Base-by-base conservation (phyloP, 164 flowering plant species). In the Santalum album region DNA sequence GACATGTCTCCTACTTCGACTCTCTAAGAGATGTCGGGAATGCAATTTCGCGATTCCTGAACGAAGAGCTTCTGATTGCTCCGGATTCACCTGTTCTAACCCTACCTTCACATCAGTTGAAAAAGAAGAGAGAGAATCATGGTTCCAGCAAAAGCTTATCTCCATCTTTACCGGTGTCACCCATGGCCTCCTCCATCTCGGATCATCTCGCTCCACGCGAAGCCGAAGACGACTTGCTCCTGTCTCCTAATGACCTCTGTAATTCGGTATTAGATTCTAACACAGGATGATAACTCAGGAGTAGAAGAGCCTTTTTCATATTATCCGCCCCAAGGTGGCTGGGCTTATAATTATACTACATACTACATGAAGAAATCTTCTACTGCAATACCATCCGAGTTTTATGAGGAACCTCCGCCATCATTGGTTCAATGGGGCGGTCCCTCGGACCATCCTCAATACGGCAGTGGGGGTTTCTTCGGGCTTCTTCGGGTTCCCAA, bases 1-100 rank as follows among this genome's bases (percentile, higher is more conserved):
- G 90, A 95, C 99, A 89, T 57, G 55, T 83, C 10, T 53, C 80
- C 12, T 89, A 89, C 56, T 89, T 94, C 54, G 73, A 57, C 12
- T 75, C 90, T 0, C 71, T 90, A 23, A 63, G 44, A 12, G 75
- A 73, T 22, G 77, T 90, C 14, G 97, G 99, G n/a, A 84, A 89
- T 1, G 81, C 90, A 0, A 72, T 94, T 3, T 55, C 72, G 10
- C 70, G 70, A 20, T 89, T 89, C 57, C 89, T 81, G 6, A 87
- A 83, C 53, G 87, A 91, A 32, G 98, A 84, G 66, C 64, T 81
- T 17, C 61, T 80, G 21, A 54, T 57, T 25, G 58, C 73, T 16
- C 59, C 77, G 18, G 67, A 59, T 21, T 87, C 96, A 7, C 89
- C 96, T 3, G 84, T 88, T 0, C 73, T 88, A 18, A 80, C 82